Evolutionary conservation across 371 early-diverging fungal genomes (phyloP).

Genomic region (Saksenaea oblongispora): DNA sequence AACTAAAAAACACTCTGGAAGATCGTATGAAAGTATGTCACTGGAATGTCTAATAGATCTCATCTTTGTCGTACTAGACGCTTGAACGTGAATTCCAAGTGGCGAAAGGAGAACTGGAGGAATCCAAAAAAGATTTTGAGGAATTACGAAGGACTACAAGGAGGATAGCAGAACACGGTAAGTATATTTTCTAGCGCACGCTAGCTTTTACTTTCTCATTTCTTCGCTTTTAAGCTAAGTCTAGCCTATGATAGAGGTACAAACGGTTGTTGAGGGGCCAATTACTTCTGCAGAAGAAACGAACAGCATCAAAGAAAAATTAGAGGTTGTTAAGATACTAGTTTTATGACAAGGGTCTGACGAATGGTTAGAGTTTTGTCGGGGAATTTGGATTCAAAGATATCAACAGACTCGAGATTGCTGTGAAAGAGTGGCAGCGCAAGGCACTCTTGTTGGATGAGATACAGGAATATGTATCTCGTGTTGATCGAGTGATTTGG

Average conservation of each 20-base stretch:
- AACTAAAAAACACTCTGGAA: neutral
- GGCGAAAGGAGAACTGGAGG: neutral
- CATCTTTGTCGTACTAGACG: neutral
- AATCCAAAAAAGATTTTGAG: neutral
- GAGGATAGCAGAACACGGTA: neutral
- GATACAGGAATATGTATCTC: constrained; percentile 11
- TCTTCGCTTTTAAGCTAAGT: neutral
- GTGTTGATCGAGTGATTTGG: constrained; percentile 13
- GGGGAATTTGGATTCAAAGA: neutral
- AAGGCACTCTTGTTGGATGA: constrained; percentile 11
- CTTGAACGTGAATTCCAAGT: neutral
- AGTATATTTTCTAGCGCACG: neutral
- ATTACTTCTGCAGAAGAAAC: neutral
- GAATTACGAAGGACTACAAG: neutral
- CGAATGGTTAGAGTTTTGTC: neutral
- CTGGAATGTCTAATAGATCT: neutral
- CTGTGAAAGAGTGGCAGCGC: constrained; percentile 6
- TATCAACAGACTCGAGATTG: neutral
- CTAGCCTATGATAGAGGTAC: neutral
- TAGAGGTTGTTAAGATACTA: neutral
- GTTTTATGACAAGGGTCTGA: neutral
- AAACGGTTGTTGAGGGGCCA: neutral
- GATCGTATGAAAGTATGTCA: neutral
- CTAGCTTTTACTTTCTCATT: neutral
- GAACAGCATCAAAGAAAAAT: neutral